Evolutionary conservation across 1,139 yeast species (phyloP).

Genomic region (Pichia sp.): DNA sequence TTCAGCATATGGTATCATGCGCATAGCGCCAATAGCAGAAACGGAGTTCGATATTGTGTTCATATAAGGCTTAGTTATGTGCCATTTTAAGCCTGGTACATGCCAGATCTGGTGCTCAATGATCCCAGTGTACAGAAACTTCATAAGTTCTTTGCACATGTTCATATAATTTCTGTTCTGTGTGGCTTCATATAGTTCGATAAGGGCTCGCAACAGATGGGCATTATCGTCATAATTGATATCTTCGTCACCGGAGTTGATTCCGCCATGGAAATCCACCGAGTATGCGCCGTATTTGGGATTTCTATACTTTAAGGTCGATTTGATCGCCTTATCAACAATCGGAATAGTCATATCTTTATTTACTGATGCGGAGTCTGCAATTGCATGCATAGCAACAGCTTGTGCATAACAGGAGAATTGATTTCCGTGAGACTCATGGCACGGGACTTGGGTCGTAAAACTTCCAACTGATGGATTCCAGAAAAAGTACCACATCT

Average conservation of each 20-base stretch:
- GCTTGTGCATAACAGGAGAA: constrained; percentile 69
- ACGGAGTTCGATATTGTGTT: constrained; percentile 72
- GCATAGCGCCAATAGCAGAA: constrained; percentile 56
- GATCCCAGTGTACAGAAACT: constrained; percentile 60
- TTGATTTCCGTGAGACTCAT: constrained; percentile 52
- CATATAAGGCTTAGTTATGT: constrained; percentile 53
- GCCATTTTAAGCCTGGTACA: constrained; percentile 62
- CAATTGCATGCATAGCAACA: constrained; percentile 66
- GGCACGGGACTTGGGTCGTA: constrained; percentile 47
- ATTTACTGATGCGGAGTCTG: constrained; percentile 62
- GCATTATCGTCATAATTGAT: constrained; percentile 76
- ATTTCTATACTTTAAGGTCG: constrained; percentile 52
- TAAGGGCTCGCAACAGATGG: constrained; percentile 63
- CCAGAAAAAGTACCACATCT: constrained; percentile 47
- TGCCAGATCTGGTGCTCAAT: constrained; percentile 38
- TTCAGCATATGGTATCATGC: constrained; percentile 41
- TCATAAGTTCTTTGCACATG: constrained; percentile 54
- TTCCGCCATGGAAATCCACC: constrained; percentile 47
- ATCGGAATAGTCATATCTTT: constrained; percentile 55
- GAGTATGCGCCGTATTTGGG: constrained; percentile 67
- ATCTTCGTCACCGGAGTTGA: constrained; percentile 52
- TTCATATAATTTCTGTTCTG: constrained; percentile 50
- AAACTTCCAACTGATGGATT: constrained; percentile 42
- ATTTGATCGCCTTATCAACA: constrained; percentile 49
- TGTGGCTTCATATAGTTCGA: constrained; percentile 68